These are phyloP conservation scores for Fusarium sp. DNA, from an alignment of 2,329 filamentous ascomycete genomes.

Conservation along the genomic window DNA sequence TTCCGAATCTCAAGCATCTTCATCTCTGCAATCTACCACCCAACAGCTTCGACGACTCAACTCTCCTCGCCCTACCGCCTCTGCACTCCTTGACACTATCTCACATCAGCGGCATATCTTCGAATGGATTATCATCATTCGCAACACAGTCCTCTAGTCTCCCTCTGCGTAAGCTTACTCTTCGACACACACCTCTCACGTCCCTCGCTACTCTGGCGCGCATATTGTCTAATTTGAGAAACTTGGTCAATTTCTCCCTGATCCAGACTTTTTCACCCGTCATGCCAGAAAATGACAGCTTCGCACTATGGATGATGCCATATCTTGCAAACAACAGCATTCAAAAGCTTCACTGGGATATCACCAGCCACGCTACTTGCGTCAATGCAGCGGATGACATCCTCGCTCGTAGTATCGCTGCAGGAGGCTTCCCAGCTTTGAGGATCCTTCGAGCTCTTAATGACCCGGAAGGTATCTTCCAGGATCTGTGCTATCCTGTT, in stretches of 20 bases:
- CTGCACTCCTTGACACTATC: constrained; percentile 68
- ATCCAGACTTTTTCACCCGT: constrained; percentile 67
- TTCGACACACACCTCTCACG: constrained; percentile 68
- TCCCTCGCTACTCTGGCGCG: constrained; percentile 69
- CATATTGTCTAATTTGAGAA: constrained; percentile 67
- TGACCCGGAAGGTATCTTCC: constrained; percentile 77
- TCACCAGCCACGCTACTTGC: constrained; percentile 63
- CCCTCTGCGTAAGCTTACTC: constrained; percentile 62
- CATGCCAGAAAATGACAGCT: constrained; percentile 67
- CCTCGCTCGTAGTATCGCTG: constrained; percentile 72
- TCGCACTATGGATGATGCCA: constrained; percentile 71
- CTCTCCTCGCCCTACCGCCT: constrained; percentile 66
- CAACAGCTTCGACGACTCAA: constrained; percentile 68
- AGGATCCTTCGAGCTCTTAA: constrained; percentile 71
- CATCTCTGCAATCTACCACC: constrained; percentile 68
- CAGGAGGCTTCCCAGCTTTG: constrained; percentile 73
- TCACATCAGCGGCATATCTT: constrained; percentile 67
- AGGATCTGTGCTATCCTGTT: constrained; percentile 74
- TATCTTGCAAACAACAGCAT: constrained; percentile 70
- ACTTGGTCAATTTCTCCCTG: constrained; percentile 64
- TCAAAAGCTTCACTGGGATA: constrained; percentile 72
- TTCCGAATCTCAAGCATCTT: constrained; percentile 69
- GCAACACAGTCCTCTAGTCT: constrained; percentile 62
- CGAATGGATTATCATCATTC: constrained; percentile 67
- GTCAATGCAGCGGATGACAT: constrained; percentile 68